Evolutionary conservation across 1,284 basidiomycete species (phyloP).

Genomic region (Meira nashicola): DNA sequence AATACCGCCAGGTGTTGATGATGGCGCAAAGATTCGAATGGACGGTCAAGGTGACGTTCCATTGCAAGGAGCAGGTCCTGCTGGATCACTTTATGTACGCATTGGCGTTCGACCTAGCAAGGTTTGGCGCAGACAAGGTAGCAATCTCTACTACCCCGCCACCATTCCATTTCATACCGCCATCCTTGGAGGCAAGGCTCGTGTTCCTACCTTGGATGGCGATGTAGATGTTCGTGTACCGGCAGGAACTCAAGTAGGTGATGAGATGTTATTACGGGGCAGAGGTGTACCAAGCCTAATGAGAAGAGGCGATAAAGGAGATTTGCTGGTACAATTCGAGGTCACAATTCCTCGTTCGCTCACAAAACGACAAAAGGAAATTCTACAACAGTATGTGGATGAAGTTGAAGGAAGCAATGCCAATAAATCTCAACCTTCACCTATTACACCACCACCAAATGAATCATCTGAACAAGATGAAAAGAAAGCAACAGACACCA

Average conservation of each 20-base stretch:
- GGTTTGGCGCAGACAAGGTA: constrained; percentile 83
- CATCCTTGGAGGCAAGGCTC: constrained; percentile 81
- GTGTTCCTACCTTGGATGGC: constrained; percentile 90
- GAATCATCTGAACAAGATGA: background rate
- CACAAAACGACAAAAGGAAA: constrained; percentile 74
- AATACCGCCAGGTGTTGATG: constrained; percentile 78
- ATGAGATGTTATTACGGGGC: constrained; percentile 90
- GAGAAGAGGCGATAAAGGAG: constrained; percentile 64
- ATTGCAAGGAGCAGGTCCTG: constrained; percentile 61
- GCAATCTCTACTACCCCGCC: constrained; percentile 84
- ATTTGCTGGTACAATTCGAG: constrained; percentile 84
- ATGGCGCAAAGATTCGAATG: constrained; percentile 88
- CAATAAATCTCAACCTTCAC: background rate
- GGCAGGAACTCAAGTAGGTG: constrained; percentile 87
- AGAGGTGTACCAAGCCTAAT: constrained; percentile 69
- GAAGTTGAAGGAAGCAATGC: constrained; percentile 68
- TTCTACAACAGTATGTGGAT: constrained; percentile 85
- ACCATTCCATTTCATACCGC: constrained; percentile 88
- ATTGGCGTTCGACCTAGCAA: constrained; percentile 78
- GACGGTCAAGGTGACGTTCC: constrained; percentile 81
- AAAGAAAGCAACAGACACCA: no score
- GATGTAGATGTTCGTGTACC: constrained; percentile 93
- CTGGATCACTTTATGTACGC: constrained; percentile 83
- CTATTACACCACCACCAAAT: background rate
- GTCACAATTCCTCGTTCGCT: constrained; percentile 82